Evolutionary conservation across 1,284 basidiomycete genomes (phyloP), one percentile per base, ranked within the genome.

Genomic region (Neonothopanus nambi): DNA sequence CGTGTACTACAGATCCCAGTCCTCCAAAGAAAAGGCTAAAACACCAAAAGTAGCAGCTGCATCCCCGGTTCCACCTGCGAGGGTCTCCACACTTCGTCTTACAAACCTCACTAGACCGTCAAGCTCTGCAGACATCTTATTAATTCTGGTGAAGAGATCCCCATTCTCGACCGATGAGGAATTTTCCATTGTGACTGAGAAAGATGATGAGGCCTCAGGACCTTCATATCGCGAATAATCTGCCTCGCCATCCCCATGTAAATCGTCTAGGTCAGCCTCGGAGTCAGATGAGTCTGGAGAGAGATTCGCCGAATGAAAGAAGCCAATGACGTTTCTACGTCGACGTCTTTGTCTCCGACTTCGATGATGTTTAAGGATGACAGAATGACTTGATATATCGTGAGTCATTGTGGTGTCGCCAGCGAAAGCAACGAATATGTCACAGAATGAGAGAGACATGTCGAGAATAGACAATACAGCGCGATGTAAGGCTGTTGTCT

Each of bases 21-120:
- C 91, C 54, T 92, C 87, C 48, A 94, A 71, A 33, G 81, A 75
- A 67, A 93, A 92, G 3, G 85, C 84, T 42, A 94, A 72, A 49
- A 91, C 79, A 0, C 79, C 84, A 69, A 91, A 93, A 0, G 83
- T 73, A 24, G 81, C 67, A 9, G 81, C 80, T 30, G 76, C 81
- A 44, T 86, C 82, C 15, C 73, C 73, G 33, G 70, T 68, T 3
- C 79, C 80, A 52, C 76, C 77, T 26, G 78, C 81, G 47, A 89
- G 70, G 60, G 73, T 81, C 65, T 89, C 89, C 24, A 83, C 80
- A 0, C 84, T 84, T 38, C 85, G 72, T 44, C 84, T 69, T 5
- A 93, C 64, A 62, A 85, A 87, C 43, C 84, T 72, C 17, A 92
- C 85, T 28, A 89, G 68, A 11, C 79, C 80, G 61, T 91, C 85